These are phyloP conservation scores for Fusarium continuum DNA, from an alignment of 2,329 filamentous ascomycete species.

Conservation along the genomic window DNA sequence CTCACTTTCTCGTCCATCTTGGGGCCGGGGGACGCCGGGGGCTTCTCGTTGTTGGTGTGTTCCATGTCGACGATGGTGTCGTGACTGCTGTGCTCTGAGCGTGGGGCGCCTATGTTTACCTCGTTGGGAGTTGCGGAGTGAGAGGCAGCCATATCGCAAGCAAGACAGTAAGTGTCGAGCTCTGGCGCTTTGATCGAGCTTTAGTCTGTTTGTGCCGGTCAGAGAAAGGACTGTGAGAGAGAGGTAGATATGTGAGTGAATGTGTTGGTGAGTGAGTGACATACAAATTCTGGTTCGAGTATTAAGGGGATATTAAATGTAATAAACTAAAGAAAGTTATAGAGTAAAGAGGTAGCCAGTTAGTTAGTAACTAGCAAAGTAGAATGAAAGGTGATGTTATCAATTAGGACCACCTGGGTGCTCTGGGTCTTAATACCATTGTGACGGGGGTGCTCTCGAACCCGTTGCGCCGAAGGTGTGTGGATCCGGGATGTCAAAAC, in stretches of 20 bases:
- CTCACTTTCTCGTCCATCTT: neutral
- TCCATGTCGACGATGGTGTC: slow-evolving; percentile 31
- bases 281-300: slow-evolving; percentile 14
- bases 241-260: no score
- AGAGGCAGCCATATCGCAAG: slow-evolving; percentile 23
- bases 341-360: neutral
- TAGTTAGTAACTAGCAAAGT: neutral
- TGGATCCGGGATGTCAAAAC: slow-evolving; percentile 4
- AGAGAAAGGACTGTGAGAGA: neutral
- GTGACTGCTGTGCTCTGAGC: slow-evolving; percentile 28
- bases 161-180: slow-evolving; percentile 9
- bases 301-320: slow-evolving; percentile 14
- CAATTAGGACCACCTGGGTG: neutral
- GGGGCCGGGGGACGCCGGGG: neutral
- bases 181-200: slow-evolving; percentile 1
- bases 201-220: slow-evolving; percentile 1
- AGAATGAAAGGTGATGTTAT: neutral
- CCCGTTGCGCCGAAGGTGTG: slow-evolving; percentile 20
- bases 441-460: neutral
- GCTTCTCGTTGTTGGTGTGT: slow-evolving; percentile 16
- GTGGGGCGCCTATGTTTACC: slow-evolving; percentile 9
- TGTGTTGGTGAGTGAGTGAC: no score
- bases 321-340: neutral
- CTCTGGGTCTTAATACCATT: slow-evolving; percentile 23
- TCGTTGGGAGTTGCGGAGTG: slow-evolving; percentile 5